Base-by-base conservation (phyloP, 805 yeast genomes). In the Ogataea pignaliae region DNA sequence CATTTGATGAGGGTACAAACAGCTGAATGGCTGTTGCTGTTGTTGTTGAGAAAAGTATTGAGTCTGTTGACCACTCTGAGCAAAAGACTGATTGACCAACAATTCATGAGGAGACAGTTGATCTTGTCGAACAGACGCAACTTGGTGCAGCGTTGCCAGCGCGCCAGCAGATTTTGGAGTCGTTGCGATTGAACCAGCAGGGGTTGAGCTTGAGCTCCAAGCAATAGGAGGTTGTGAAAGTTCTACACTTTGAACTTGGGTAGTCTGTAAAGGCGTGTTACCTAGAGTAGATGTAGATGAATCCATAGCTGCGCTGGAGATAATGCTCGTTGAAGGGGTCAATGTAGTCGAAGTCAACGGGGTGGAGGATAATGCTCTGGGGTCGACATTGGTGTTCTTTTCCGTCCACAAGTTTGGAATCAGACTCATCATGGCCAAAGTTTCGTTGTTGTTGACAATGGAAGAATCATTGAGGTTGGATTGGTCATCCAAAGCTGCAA, bases 381-480 rank as follows among this genome's bases (percentile, higher is more conserved):
- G 15, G 21, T 37, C n/a, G 16, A 33, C 40, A 37, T 43, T 39
- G 11, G 36, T 34, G 10, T 32, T 10, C 26, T 44, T 40, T n/a
- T 50, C 53, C 5, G 52, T 34, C 63, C 63, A 59, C 10, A 59
- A 37, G 34, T 55, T 52, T 11, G 63, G 63, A 29, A 59, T 50
- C 33, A 58, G 39, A 14, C 48, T 55, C 57, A 55, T 52, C 59
- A 55, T 54, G 15, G 45, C 47, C 13, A 50, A 26, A 5, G 47
- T 17, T 33, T 50, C 45, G 29, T 36, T 43, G 26, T 21, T 21
- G 26, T 21, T 21, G 26, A 7, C 26, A 21, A 21, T 21, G 26
- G 26, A 21, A 21, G 29, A 37, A 28, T 16, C 36, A 18, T 5
- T 39, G 29, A 39, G 43, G n/a, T 45, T 37, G 17, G 40, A 45